Evolutionary conservation across 768 basidiomycete species (phyloP), one percentile per base, ranked within the genome.

Genomic region (Leccinellum rugosiceps): DNA sequence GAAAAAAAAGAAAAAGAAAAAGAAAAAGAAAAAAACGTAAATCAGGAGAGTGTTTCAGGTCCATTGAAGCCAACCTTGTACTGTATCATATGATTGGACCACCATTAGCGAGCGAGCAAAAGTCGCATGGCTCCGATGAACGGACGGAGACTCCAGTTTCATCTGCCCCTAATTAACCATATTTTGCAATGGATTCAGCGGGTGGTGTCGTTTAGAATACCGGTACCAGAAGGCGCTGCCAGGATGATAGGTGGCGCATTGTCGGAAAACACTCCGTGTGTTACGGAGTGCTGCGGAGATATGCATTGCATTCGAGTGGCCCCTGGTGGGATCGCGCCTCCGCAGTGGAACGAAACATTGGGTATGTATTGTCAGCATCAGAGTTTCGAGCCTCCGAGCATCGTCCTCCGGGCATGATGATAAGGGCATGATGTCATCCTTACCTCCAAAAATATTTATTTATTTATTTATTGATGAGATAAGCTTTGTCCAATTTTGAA

Each of bases 1-100:
- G 38, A 6, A 6, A 43, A 19, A 41, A 41, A 1, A 32, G 13
- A 3, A 10, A 10, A 7, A 25, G 11, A 31, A 10, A 55, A 53
- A 63, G 61, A 60, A 64, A 67, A 31, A 31, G 31, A 55, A 53
- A 63, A 64, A 60, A 64, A 67, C 63, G 65, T 67, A 58, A 65
- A 65, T 65, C 65, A 58, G 19, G 32, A 38, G n/a, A 25, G 41
- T 9, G 55, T 66, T 57, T 57, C 64, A 66, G 32, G 54, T n/a
- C 38, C 52, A 30, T 38, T 38, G 35, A 58, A 53, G 38, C 23
- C 14, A 45, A 25, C 26, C 45, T 14, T 31, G 60, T 23, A 14
- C 10, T 31, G 60, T 23, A 14, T 11, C 25, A 25, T 25, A 25
- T 32, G 43, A 46, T 11, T 55, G 38, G 30, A 47, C 11, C 47